Base-by-base conservation (phyloP, 2,329 filamentous ascomycete genomes). In the Diaporthe humulicola region DNA sequence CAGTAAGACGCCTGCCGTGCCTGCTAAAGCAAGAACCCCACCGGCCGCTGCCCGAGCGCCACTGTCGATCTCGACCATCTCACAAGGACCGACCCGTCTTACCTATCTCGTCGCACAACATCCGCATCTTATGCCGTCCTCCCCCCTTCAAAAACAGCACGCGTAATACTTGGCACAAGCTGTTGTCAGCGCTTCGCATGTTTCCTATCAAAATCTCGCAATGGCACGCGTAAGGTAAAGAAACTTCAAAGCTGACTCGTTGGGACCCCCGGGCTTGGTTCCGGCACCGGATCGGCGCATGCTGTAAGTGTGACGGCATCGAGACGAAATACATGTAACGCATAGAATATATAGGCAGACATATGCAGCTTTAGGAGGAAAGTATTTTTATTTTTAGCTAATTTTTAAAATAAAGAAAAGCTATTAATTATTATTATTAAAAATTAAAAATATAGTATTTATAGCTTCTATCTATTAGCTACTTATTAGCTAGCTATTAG, bases 31-130 rank as follows among this genome's bases (percentile, higher is more conserved):
- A n/a, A 28, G 8, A 40, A 33, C 17, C 64, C 64, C 48, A 19
- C 30, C 64, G 48, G 45, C 64, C n/a, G 64, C 64, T 40, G 42
- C 48, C 61, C 61, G 42, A 67, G 61, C 42, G 61, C 61, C 61
- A 67, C 28, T 14, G 61, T 50, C 61, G 48, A 54, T 54, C 45
- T 54, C 48, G 17, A 54, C 64, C 48, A 69, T 50, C 64, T 69
- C 48, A 52, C 64, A 69, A 54, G 64, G 64, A 69, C 64, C 48
- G 64, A 54, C 64, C 45, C 64, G 64, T 69, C 48, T 40, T 54
- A 54, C 19, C 48, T n/a, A 14, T 30, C n/a, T 28, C 48, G 33
- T 54, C 48, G n/a, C 33, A 54, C 64, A 54, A 54, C 64, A 52
- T 54, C 64, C 64, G 48, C 45, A 28, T 38, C 64, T 54, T 5